Evolutionary conservation across 208 protist genomes (phyloP).

Genomic region (Lotmaria passim): DNA sequence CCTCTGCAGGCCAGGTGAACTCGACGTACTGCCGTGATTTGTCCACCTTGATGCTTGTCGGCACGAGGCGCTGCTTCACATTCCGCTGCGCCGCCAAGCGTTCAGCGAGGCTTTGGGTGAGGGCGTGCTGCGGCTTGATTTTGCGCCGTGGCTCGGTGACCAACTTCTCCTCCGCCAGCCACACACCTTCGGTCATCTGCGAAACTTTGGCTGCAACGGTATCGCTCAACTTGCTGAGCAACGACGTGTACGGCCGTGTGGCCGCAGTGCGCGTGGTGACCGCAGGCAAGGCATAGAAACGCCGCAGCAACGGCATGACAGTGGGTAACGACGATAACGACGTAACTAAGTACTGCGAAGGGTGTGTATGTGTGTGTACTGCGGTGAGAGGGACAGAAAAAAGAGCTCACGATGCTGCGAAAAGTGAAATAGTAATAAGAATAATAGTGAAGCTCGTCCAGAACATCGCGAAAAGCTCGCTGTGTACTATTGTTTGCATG

Average conservation of each 20-base stretch:
- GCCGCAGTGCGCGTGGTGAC: neutral
- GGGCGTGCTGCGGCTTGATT: conserved; percentile 40
- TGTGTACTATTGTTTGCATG: too few relatives aligned
- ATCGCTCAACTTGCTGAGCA: conserved; percentile 28
- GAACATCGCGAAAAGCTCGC: too few relatives aligned
- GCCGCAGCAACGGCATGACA: too few relatives aligned
- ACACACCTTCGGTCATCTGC: conserved; percentile 19
- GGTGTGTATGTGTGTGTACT: too few relatives aligned
- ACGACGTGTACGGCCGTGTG: neutral
- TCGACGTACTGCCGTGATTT: conserved; percentile 64
- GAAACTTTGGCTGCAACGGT: conserved; percentile 32
- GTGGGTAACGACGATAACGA: too few relatives aligned
- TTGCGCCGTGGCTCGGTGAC: conserved; percentile 74
- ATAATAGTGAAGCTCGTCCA: too few relatives aligned
- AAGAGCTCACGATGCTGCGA: too few relatives aligned
- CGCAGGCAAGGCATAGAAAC: too few relatives aligned
- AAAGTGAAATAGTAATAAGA: too few relatives aligned
- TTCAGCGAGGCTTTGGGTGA: conserved; percentile 59
- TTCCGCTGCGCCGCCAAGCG: conserved; percentile 60
- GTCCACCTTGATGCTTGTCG: conserved; percentile 58
- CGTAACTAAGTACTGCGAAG: too few relatives aligned
- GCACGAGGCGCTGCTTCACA: conserved; percentile 58
- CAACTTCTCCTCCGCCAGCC: conserved; percentile 47
- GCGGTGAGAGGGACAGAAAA: too few relatives aligned
- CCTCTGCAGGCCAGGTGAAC: conserved; percentile 70